phyloP scores from a whole-genome alignment of 1,139 yeast genomes.

The Keqinozyma sinolaborantium region DNA sequence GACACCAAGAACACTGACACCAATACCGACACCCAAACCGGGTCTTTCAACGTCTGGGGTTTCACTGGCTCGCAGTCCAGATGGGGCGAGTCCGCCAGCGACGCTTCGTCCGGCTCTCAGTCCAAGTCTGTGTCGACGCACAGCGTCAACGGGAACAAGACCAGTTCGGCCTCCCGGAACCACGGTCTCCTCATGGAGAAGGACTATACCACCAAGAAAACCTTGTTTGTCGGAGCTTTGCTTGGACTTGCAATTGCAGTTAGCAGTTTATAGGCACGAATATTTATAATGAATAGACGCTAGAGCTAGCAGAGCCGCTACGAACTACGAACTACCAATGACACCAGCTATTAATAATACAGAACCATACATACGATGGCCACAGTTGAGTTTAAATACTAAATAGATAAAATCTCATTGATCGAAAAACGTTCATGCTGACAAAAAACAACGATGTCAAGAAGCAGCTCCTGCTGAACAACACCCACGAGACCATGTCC shows the following conservation, averaged over 20 bases:
- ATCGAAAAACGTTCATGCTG: no score
- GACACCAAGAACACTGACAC: conserved; percentile 5
- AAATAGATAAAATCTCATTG: no score
- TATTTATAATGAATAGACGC: no score
- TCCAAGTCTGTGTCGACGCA: conserved; percentile 13
- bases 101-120: conserved; percentile 9
- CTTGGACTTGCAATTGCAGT: no score
- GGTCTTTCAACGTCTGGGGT: conserved; percentile 40
- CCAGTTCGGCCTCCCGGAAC: conserved; percentile 14
- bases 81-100: conserved; percentile 21
- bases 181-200: conserved; percentile 5
- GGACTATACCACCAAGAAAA: conserved; percentile 10
- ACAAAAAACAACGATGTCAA: neutral
- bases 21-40: conserved; percentile 8
- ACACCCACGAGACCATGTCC: neutral
- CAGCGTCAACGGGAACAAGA: conserved; percentile 14
- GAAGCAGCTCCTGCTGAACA: neutral
- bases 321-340: no score
- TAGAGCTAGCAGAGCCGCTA: no score
- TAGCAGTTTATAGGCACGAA: no score
- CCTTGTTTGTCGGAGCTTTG: conserved; percentile 5
- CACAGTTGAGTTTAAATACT: no score
- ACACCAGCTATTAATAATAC: no score
- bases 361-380: no score
- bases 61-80: conserved; percentile 38